Evolutionary conservation across 164 flowering plant genomes (phyloP).

Genomic region (Echeveria elegans): DNA sequence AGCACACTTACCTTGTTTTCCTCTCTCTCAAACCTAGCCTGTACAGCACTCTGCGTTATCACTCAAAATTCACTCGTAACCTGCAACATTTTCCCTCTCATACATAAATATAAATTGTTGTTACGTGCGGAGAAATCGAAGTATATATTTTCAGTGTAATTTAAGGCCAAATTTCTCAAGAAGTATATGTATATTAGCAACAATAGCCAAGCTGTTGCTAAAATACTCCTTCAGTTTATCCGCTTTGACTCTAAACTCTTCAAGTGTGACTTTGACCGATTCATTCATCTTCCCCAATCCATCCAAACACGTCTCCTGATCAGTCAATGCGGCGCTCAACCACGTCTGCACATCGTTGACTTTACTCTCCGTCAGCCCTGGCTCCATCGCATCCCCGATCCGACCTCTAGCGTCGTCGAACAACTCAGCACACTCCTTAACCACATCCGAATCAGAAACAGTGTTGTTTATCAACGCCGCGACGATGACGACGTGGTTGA

Average conservation of each 20-base stretch:
- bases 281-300: conserved; percentile 41
- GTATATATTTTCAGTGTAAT: conserved; percentile 16
- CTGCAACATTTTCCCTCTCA: too few relatives aligned
- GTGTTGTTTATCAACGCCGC: conserved; percentile 9
- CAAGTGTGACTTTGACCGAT: conserved; percentile 11
- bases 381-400: conserved; percentile 39
- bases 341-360: conserved; percentile 53
- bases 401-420: conserved; percentile 9
- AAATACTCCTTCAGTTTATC: conserved; percentile 19
- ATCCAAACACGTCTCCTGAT: conserved; percentile 61
- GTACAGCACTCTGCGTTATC: too few relatives aligned
- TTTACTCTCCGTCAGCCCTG: conserved; percentile 20
- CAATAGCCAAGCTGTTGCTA: conserved; percentile 37
- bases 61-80: too few relatives aligned
- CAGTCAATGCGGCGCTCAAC: conserved; percentile 53
- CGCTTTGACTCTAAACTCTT: conserved; percentile 14
- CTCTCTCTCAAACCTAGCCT: too few relatives aligned
- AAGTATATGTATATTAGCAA: conserved; percentile 21
- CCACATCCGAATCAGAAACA: conserved; percentile 11
- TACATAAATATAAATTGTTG: too few relatives aligned
- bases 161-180: conserved; percentile 17
- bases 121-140: too few relatives aligned
- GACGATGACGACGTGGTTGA: conserved; percentile 12
- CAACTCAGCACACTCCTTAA: conserved; percentile 25
- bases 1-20: too few relatives aligned